Conservation (phyloP, 768 basidiomycete genomes). For the Pulveroboletus frians region DNA sequence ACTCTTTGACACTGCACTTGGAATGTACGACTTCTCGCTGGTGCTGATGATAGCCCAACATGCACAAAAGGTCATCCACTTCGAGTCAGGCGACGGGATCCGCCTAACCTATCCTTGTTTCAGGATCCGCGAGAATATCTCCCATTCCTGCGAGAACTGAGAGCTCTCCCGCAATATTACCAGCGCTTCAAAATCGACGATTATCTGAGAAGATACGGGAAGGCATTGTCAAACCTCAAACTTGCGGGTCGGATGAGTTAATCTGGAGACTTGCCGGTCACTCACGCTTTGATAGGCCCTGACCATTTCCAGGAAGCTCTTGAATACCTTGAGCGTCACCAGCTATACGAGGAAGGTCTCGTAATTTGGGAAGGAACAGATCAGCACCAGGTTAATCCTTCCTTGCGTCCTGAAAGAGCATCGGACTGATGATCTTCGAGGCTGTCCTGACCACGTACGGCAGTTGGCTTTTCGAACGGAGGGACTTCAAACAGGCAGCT, state of each 20-base stretch:
- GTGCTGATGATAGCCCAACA: constrained; percentile 96
- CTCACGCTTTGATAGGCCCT: constrained; percentile 41
- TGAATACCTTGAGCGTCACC: constrained; percentile 72
- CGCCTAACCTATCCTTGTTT: constrained; percentile 5
- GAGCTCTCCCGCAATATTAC: constrained; percentile 66
- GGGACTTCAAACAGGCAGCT: constrained; percentile 82
- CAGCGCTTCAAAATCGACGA: constrained; percentile 92
- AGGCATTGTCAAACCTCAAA: constrained; percentile 69
- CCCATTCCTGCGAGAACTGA: constrained; percentile 89
- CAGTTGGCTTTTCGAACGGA: constrained; percentile 79
- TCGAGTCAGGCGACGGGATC: background rate
- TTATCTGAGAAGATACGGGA: constrained; percentile 70
- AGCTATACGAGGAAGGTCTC: constrained; percentile 69
- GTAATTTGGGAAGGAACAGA: constrained; percentile 67
- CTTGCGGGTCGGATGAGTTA: constrained; percentile 52
- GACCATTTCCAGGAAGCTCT: constrained; percentile 76
- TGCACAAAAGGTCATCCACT: constrained; percentile 79
- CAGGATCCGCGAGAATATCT: constrained; percentile 98
- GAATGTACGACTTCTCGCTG: constrained; percentile 98
- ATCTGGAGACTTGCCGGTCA: background rate
- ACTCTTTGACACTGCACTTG: constrained; percentile 90
- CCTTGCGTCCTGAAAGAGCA: background rate
- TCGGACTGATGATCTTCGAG: constrained; percentile 35
- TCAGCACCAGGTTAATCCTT: constrained; percentile 49
- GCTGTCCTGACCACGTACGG: constrained; percentile 71